Evolutionary conservation across 2,329 filamentous ascomycete genomes (phyloP), one percentile per base, ranked within the genome.

Genomic region (Aspergillus aculeatinus): DNA sequence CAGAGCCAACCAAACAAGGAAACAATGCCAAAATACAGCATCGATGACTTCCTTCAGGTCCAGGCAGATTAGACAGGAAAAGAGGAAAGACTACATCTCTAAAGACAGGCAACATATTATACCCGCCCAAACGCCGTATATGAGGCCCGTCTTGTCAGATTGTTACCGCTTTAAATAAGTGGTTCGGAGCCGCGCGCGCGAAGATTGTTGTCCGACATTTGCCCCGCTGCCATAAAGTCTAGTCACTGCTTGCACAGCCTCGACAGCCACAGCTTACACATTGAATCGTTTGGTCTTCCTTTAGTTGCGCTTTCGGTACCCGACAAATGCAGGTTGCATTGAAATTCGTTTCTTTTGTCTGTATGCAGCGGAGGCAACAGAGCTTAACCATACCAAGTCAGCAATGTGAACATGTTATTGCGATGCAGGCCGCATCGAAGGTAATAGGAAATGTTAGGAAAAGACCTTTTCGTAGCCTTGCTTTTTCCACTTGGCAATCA

Each of bases 401-500:
- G 39, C 4, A 27, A 44, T 10, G 5, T 4, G 33, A 5, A 49
- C 23, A 16, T 44, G 6, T 51, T 33, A 42, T 3, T 14, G 25
- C 11, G 23, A 12, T 9, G 16, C 14, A 16, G 19, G 33, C 19
- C 14, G 9, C 19, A 14, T 31, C n/a, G 52, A 44, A 31, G 23
- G 42, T 42, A 6, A 48, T 2, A 35, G 11, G 44, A 29, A n/a
- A 25, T 48, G 29, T 59, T 58, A 29, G 35, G 7, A 62, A 42
- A 48, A 48, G 58, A 91, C 91, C 87, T 98, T 97, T 78, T 99
- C 95, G 72, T 99, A 99, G 16, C 95, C 95, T 72, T 96, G 90
- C 81, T 99, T 99, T 86, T 99, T 99, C 95, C 95, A 99, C 81
- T 99, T 99, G 14, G 95, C 95, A 73, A 99, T 98, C 72, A 99